A percentile compares a stretch with the other conserved stretches of the same genome.
phyloP scores from a whole-genome alignment of 306 rosid genomes.

The Cucurbita pepo region DNA sequence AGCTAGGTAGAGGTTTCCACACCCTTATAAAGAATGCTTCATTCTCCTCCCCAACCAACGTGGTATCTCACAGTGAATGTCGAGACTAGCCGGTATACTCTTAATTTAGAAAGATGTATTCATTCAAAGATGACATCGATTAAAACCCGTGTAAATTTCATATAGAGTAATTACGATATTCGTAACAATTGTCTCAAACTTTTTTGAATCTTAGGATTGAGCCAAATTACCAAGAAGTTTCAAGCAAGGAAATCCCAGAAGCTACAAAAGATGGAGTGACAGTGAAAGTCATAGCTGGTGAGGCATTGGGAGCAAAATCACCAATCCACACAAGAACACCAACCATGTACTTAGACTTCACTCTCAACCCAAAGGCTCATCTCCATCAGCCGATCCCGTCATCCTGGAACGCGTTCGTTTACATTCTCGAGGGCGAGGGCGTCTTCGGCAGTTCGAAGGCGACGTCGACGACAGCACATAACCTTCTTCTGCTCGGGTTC shows the following conservation, averaged over 20 bases:
- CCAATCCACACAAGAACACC: conserved; percentile 81
- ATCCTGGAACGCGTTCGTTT: conserved; percentile 84
- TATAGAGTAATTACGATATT: background rate
- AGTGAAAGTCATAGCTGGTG: conserved; percentile 89
- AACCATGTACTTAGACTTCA: conserved; percentile 82
- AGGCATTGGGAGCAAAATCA: conserved; percentile 74
- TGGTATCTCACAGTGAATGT: background rate
- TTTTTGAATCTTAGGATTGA: conserved; percentile 42
- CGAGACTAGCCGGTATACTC: background rate
- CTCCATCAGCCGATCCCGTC: conserved; percentile 54
- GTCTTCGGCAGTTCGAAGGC: conserved; percentile 40
- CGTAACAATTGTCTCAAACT: background rate
- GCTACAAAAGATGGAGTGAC: conserved; percentile 48
- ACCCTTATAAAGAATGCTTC: too few relatives aligned
- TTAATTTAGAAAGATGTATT: background rate
- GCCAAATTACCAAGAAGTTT: conserved; percentile 79
- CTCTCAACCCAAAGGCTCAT: conserved; percentile 62
- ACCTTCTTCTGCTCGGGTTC: conserved; percentile 61
- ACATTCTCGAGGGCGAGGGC: conserved; percentile 86
- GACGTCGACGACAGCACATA: conserved; percentile 34
- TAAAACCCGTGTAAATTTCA: background rate
- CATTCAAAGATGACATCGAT: background rate
- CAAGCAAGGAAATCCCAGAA: conserved; percentile 63
- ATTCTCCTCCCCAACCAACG: too few relatives aligned
- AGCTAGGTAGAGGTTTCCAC: too few relatives aligned